phyloP scores from a whole-genome alignment of 495 filamentous ascomycete genomes.

The Penicillium roqueforti region DNA sequence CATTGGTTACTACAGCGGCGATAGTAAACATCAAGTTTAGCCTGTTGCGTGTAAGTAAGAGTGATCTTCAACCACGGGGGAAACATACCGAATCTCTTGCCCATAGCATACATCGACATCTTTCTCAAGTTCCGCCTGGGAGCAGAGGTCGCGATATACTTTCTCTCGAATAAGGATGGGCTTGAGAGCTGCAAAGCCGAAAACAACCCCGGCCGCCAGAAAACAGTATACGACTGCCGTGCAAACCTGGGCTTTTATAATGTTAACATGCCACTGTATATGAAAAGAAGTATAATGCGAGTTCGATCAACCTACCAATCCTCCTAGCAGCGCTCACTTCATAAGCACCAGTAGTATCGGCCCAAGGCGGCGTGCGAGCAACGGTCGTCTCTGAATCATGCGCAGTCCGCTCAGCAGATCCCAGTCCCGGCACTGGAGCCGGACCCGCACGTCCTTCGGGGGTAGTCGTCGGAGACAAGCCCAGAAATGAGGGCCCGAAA shows the following conservation, averaged over 20 bases:
- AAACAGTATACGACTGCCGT: conserved; percentile 77
- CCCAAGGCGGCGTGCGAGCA: conserved; percentile 5
- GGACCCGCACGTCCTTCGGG: conserved; percentile 17
- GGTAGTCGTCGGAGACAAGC: conserved; percentile 22
- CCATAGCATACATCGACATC: conserved; percentile 63
- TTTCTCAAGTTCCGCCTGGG: conserved; percentile 52
- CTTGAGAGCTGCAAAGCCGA: conserved; percentile 72
- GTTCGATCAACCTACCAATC: conserved; percentile 48
- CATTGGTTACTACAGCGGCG: conserved; percentile 64
- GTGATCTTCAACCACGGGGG: not conserved
- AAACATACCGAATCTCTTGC: conserved; percentile 65
- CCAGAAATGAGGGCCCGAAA: conserved; percentile 15
- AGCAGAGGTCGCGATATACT: conserved; percentile 60
- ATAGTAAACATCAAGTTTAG: conserved; percentile 87
- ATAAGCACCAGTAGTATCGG: conserved; percentile 60
- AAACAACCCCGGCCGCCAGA: conserved; percentile 68
- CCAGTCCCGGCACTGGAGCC: not conserved
- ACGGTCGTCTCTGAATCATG: conserved; percentile 15
- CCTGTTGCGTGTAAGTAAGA: conserved; percentile 20
- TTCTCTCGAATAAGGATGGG: conserved; percentile 62
- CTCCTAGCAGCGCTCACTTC: conserved; percentile 62
- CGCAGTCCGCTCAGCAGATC: not conserved
- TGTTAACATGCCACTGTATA: conserved; percentile 2
- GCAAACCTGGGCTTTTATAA: conserved; percentile 32
- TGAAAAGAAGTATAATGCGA: not conserved